Base-by-base conservation (phyloP, 441 rosid species). In the Brassica hybrid region DNA sequence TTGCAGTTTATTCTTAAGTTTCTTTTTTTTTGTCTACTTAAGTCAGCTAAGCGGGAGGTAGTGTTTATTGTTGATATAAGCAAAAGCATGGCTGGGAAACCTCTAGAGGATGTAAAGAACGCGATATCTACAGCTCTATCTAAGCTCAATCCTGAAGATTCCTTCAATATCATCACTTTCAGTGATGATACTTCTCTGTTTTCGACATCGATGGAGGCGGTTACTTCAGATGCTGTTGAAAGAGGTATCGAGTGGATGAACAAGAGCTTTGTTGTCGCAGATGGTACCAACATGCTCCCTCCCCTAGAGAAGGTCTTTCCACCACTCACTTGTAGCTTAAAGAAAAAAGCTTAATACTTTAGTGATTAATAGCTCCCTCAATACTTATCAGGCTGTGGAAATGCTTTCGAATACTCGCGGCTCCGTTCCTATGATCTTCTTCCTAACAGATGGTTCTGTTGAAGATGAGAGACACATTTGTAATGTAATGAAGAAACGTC, bases 61-160 rank as follows among this genome's bases (percentile, higher is more conserved):
- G 82, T 94, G 72, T 97, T 91, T 86, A 82, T 91, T 81, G 84
- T 94, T 85, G 99, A 97, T 81, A 87, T 91, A 79, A 97, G 99
- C 86, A 90, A 84, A 79, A 97, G 99, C 85, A 94, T 97, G 99
- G 72, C 59, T 77, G 97, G 97, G 69, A 90, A 81, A 83, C 85
- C 90, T 56, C 88, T 97, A 7, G 93, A 87, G 86, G 88, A 82
- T 77, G 84, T 89, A 13, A 87, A 90, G 82, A 86, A 73, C 73
- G 97, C 96, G 30, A 59, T 97, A 82, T 79, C 82, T 23, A 78
- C 80, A 48, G 88, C 92, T 12, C 88, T 97, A 52, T 73, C 76
- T 63, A 80, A 82, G 83, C 96, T 94, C 43, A 85, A 74, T 81
- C 82, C 90, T 13, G 84, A 80, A 74, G 99, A 94, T 89, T 84